phyloP scores from a whole-genome alignment of 2,329 filamentous ascomycete species.

The Sporothrix brasiliensis region DNA sequence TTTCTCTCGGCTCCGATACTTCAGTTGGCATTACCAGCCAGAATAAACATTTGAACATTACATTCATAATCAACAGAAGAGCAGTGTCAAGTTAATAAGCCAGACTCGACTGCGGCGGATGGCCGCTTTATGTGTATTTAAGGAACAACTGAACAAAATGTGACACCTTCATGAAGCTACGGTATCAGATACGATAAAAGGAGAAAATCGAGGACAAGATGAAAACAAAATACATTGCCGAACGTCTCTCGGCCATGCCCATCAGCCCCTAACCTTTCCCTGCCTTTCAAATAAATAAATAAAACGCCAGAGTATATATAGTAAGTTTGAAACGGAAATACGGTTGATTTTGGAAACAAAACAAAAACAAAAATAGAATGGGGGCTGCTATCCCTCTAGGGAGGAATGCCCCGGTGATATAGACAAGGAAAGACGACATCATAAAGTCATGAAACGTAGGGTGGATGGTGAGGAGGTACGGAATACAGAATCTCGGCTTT shows the following conservation, averaged over 20 bases:
- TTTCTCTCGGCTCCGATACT: neutral
- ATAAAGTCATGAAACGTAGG: conserved; percentile 22
- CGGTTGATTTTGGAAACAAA: neutral
- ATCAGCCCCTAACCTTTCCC: neutral
- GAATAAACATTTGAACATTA: neutral
- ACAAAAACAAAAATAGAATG: neutral
- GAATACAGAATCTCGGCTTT: neutral
- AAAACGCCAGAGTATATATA: conserved; percentile 19
- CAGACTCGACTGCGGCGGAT: neutral
- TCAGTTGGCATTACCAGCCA: neutral
- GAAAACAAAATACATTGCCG: neutral
- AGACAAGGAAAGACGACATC: conserved; percentile 22
- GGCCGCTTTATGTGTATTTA: conserved; percentile 16
- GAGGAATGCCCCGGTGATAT: conserved; percentile 12
- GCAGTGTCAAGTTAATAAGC: neutral
- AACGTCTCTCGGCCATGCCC: neutral
- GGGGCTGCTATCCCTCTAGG: neutral
- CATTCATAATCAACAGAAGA: neutral
- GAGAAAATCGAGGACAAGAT: neutral
- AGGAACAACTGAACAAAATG: neutral
- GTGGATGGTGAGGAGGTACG: neutral
- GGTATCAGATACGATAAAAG: conserved; percentile 12
- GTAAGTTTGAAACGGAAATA: neutral
- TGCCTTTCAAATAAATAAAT: neutral
- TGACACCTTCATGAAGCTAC: conserved; percentile 8